A percentile compares a stretch with the other conserved stretches of the same genome.
phyloP scores from a whole-genome alignment of 148 eudicot species.

The Dysphania ambrosioides region DNA sequence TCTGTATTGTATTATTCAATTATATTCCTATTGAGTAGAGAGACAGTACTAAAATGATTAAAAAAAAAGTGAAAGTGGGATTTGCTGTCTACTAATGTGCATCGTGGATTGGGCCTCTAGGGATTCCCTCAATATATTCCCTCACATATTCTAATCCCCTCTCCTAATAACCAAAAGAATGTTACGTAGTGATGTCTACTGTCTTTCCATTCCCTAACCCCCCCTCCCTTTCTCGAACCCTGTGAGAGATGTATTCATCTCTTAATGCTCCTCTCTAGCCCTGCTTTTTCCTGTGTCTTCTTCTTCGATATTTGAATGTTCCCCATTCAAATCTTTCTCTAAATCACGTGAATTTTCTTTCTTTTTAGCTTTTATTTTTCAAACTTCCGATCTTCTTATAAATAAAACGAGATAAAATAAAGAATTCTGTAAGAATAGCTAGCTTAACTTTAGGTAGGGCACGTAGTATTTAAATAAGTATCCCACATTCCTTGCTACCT shows the following conservation, averaged over 20 bases:
- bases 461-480: constrained; percentile 16
- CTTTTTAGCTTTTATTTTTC: too few relatives aligned
- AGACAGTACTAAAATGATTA: too few relatives aligned
- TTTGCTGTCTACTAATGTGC: constrained; percentile 35
- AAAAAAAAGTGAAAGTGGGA: constrained; percentile 43
- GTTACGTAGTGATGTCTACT: constrained; percentile 34
- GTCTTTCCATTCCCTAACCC: background rate
- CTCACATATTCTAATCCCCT: constrained; percentile 4
- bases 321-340: too few relatives aligned
- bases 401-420: too few relatives aligned
- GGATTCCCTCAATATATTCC: constrained; percentile 44
- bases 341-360: too few relatives aligned
- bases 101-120: constrained; percentile 42
- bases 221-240: constrained; percentile 53
- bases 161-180: constrained; percentile 35
- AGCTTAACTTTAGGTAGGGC: background rate
- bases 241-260: constrained; percentile 49
- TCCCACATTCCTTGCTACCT: constrained; percentile 19
- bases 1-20: too few relatives aligned
- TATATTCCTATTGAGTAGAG: too few relatives aligned
- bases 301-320: constrained; percentile 34
- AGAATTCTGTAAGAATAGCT: too few relatives aligned
- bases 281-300: constrained; percentile 38
- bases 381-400: too few relatives aligned
- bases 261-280: background rate